Evolutionary conservation across 176 grass and related monocot genomes (phyloP), one percentile per base, ranked within the genome.

Genomic region (Avena insularis): DNA sequence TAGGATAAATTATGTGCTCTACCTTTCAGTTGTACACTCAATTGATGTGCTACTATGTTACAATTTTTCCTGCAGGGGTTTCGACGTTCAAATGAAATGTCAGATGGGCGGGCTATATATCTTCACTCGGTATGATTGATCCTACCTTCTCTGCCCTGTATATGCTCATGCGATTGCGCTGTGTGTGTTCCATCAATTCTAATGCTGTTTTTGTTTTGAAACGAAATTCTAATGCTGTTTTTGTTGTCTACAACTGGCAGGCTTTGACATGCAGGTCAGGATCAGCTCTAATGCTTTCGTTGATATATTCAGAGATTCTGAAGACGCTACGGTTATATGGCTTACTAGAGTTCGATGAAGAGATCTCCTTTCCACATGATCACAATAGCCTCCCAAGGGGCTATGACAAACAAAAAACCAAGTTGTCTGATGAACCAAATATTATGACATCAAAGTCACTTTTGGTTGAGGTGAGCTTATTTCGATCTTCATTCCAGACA

Each of bases 281-380:
- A 90, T 93, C 96, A 36, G 92, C 84, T 76, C 57, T 84, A 11
- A 93, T 98, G 89, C 88, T 98, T 20, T 91, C 93, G 2, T 84
- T 96, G 78, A 93, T 98, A 92, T 98, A 98, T 82, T 98, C 93
- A 4, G 96, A 98, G 87, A 76, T 96, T 40, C 33, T 98, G 20
- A 98, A 96, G 89, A 94, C 89, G 35, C 80, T 96, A 15, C 82
- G 66, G 10, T 54, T 87, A 31, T 89, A 82, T 23, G 93, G 96
- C 16, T 87, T 92, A 71, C 79, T 98, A 78, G 85, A 98, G 77
- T 98, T 98, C 53, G 85, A 91, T 88, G 76, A 74, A n/a, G 93
- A 98, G 69, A 94, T 98, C 50, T 96, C 90, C 83, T 94, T 88
- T 88, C 96, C 96, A 49, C 63, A 83, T 53, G 92, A 95, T 85